A percentile compares a stretch with the other conserved stretches of the same genome.
Evolutionary conservation across 352 stramenopile species (phyloP).

Genomic region (Phytophthora foliorum): DNA sequence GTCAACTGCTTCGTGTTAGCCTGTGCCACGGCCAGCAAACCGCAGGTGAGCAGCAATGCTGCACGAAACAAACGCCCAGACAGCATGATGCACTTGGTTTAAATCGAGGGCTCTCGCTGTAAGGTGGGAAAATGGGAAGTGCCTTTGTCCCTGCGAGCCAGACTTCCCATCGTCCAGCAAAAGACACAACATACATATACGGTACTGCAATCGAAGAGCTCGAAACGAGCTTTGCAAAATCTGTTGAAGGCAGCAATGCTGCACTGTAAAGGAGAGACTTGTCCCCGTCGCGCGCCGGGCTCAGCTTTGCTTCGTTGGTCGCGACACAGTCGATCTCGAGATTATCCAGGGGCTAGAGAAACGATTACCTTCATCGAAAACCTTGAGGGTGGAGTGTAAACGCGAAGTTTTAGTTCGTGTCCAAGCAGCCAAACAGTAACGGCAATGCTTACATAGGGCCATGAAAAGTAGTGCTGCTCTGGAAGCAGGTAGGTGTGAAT

Average conservation of each 20-base stretch:
- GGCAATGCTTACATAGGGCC: too few species aligned
- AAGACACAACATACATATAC: constrained; percentile 7
- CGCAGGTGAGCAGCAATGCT: constrained; percentile 26
- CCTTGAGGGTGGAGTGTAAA: constrained; percentile 12
- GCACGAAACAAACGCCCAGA: constrained; percentile 23
- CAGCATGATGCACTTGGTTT: constrained; percentile 21
- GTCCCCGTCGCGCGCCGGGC: neutral
- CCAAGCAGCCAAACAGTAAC: constrained; percentile 9
- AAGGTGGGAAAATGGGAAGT: constrained; percentile 31
- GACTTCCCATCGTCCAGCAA: constrained; percentile 16
- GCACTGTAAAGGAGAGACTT: constrained; percentile 18
- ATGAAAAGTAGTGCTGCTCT: neutral
- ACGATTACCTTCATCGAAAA: constrained; percentile 19
- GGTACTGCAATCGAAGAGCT: constrained; percentile 25
- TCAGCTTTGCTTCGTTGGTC: constrained; percentile 16
- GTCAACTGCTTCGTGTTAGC: constrained; percentile 34
- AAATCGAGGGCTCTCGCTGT: constrained; percentile 1
- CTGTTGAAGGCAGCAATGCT: neutral
- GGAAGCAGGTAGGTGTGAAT: neutral
- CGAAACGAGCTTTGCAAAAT: constrained; percentile 29
- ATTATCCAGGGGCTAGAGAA: constrained; percentile 11
- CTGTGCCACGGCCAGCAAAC: constrained; percentile 17
- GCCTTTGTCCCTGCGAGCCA: constrained; percentile 1
- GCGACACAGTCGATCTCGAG: neutral
- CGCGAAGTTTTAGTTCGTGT: constrained; percentile 3